Evolutionary conservation across 2,329 filamentous ascomycete species (phyloP), one percentile per base, ranked within the genome.

Genomic region (Thermoascus crustaceus): DNA sequence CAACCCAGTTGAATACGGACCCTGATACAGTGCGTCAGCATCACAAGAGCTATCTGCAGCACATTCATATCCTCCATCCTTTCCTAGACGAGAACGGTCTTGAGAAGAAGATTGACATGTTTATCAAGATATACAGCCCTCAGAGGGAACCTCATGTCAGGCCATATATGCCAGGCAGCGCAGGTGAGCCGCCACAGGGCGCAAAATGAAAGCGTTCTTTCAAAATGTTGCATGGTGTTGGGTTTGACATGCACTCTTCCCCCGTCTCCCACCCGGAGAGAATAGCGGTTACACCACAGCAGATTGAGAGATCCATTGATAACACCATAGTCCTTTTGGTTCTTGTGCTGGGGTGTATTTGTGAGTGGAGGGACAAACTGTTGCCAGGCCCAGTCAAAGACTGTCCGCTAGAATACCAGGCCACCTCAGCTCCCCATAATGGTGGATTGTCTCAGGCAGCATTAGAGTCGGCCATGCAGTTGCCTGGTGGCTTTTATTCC

Each of bases 321-420:
- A 94, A 85, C 46, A 87, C 87, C 0, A 71, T 96, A 24, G 76
- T 95, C 1, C 71, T 95, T 2, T 69, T 89, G 3, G 77, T 94
- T 1, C 69, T 96, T 35, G 89, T 88, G 0, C 66, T 98, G 4
- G 91, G 91, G 11, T 87, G 86, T 52, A 82, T 96, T 8, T 89
- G 85, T 49, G 59, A 69, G 40, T 63, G 71, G 40, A 63, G 65
- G 29, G 54, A 63, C 3, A 35, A 42, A 9, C 63, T 66, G 11
- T 49, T 80, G 7, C 73, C 73, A 11, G 68, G 67, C 2, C 67
- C 81, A 2, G 70, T 82, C 5, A 69, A 67, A 10, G 54, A 57
- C 22, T n/a, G n/a, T n/a, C n/a, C n/a, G n/a, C 35, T 6, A 35
- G 43, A 20, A 52, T 52, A 41, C 58, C 46, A 39, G 54, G 48